phyloP scores from a whole-genome alignment of 257 asterid species.

The Nemophila menziesii region DNA sequence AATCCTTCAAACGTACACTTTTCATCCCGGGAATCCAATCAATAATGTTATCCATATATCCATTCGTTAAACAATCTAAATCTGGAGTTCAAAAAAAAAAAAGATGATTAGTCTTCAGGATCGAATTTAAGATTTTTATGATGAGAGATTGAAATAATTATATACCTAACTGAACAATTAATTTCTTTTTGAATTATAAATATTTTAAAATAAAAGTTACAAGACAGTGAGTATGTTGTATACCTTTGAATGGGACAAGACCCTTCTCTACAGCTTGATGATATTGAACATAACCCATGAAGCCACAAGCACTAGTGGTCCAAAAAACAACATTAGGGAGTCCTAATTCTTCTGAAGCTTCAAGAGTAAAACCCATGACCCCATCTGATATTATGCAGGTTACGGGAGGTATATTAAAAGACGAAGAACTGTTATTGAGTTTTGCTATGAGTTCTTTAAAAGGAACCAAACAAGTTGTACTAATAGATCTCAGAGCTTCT shows the following conservation, averaged over 20 bases:
- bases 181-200: no score
- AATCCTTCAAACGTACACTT: conserved; percentile 9
- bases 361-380: conserved; percentile 13
- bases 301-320: conserved; percentile 14
- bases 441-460: conserved; percentile 9
- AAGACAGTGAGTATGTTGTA: no score
- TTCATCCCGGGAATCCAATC: conserved; percentile 27
- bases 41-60: no score
- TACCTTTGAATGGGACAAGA: conserved; percentile 16
- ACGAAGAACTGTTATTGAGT: conserved; percentile 1
- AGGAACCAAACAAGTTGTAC: conserved; percentile 13
- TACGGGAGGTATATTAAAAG: conserved; percentile 6
- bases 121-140: no score
- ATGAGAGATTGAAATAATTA: no score
- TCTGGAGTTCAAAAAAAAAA: conserved; percentile 11
- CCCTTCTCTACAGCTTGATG: conserved; percentile 12
- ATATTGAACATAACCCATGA: conserved; percentile 9
- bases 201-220: no score
- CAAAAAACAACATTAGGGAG: conserved; percentile 14
- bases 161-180: no score
- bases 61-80: conserved; percentile 14
- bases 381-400: conserved; percentile 18
- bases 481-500: conserved; percentile 11
- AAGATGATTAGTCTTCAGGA: not conserved
- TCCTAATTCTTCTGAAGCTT: conserved; percentile 11